Base-by-base conservation (phyloP, 2,329 filamentous ascomycete genomes). In the Fusarium circinatum region DNA sequence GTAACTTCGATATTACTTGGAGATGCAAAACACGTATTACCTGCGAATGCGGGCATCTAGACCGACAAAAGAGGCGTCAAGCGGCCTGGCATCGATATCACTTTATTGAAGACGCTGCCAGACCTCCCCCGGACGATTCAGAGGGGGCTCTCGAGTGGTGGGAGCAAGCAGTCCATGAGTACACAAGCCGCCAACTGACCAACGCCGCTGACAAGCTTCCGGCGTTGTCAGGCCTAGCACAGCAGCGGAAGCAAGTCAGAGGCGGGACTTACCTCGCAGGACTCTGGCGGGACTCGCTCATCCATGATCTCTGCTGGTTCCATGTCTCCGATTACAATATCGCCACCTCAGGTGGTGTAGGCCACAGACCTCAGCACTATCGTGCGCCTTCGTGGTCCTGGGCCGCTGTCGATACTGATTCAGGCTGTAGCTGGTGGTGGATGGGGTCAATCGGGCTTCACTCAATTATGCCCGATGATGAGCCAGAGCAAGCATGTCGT, bases 331-430 rank as follows among this genome's bases (percentile, higher is more conserved):
- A 34, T 1, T n/a, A 61, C 38, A 54, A 52, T 18, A 30, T 6
- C 7, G 5, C 36, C 5, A 45, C 22, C 0, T 28, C 54, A 3
- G 39, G 47, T 3, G 48, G 39, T 11, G 6, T 38, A 4, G 48
- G 59, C 9, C 12, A 20, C 13, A 32, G 59, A 26, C 59, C 32
- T 24, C 10, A 8, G 1, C 1, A 15, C 3, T 62, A 56, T 1
- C 59, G 49, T 6, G 49, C 59, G 6, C 59, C 59, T n/a, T 62
- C 59, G 7, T 62, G 49, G 49, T 62, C 59, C 7, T 62, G 49
- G 59, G 59, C 59, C 14, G 34, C 49, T 13, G 20, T 39, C 1
- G 59, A 62, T 38, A 45, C 12, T 4, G 4, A 39, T 7, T 24
- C 49, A 4, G 39, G 22, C 1, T 62, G 49, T 20, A 44, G 24